phyloP scores from a whole-genome alignment of 2,329 filamentous ascomycete genomes.

The Coniochaeta sp. region DNA sequence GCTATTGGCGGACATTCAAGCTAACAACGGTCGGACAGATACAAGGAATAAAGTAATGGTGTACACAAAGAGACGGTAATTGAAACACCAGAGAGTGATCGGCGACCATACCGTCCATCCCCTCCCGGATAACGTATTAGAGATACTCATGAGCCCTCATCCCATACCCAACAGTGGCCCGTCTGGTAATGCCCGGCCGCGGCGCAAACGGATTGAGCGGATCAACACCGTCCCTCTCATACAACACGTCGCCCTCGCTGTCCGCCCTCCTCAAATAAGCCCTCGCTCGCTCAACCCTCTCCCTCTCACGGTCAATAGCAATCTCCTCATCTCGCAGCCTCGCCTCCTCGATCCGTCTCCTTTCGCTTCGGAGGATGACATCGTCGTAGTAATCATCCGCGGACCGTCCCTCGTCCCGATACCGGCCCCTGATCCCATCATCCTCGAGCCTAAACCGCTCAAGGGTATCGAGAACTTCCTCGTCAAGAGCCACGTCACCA shows the following conservation, averaged over 20 bases:
- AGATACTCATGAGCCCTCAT: background rate
- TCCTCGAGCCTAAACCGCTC: background rate
- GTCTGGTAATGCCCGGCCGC: background rate
- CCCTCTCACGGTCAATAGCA: background rate
- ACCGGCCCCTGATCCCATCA: background rate
- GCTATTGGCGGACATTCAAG: background rate
- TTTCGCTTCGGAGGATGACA: background rate
- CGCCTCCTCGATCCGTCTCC: background rate
- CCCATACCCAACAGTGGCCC: background rate
- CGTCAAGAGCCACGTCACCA: constrained; percentile 1
- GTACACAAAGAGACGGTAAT: background rate
- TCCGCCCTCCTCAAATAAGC: background rate
- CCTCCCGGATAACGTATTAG: background rate
- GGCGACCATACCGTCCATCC: background rate
- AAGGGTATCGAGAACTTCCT: background rate
- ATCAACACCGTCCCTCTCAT: constrained; percentile 1
- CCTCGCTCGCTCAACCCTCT: background rate
- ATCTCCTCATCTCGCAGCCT: background rate
- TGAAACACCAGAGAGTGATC: background rate
- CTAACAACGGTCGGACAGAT: background rate
- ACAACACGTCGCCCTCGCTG: background rate
- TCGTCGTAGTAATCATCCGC: background rate
- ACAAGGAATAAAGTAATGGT: background rate
- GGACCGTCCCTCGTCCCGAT: background rate
- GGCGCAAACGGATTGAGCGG: background rate